These are phyloP conservation scores for Samsoniella hepiali DNA, from an alignment of 2,329 filamentous ascomycete genomes.

Conservation along the genomic window DNA sequence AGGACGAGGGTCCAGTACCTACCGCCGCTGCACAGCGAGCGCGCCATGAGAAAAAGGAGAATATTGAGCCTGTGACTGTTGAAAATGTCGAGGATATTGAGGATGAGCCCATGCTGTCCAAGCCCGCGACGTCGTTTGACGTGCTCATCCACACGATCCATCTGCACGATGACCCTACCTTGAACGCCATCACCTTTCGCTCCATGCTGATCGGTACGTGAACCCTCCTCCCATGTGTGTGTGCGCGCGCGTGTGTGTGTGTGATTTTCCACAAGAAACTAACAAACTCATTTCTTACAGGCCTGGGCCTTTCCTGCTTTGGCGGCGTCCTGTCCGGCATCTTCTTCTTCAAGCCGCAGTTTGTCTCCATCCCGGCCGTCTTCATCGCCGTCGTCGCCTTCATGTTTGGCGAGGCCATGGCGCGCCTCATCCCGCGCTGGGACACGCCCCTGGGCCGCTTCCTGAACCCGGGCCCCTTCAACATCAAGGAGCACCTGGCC, in stretches of 20 bases:
- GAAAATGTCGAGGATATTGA: background rate
- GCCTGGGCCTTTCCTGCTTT: constrained; percentile 14
- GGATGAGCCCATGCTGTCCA: constrained; percentile 13
- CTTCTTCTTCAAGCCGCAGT: constrained; percentile 19
- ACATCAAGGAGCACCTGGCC: constrained; percentile 31
- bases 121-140: constrained; percentile 11
- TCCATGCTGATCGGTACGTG: constrained; percentile 1
- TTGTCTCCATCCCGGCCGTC: constrained; percentile 9
- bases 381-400: constrained; percentile 17
- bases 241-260: no score
- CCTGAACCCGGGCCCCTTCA: constrained; percentile 29
- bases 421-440: constrained; percentile 2
- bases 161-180: constrained; percentile 13
- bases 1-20: background rate
- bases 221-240: no score
- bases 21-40: background rate
- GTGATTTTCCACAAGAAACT: background rate
- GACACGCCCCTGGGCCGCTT: constrained; percentile 15
- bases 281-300: background rate
- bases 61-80: background rate
- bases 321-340: constrained; percentile 12
- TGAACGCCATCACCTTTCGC: constrained; percentile 10
- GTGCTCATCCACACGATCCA: constrained; percentile 17
- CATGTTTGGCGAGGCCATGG: constrained; percentile 12
- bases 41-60: background rate